phyloP scores from a whole-genome alignment of 305 asterid genomes.

The Fraxinus nigra region DNA sequence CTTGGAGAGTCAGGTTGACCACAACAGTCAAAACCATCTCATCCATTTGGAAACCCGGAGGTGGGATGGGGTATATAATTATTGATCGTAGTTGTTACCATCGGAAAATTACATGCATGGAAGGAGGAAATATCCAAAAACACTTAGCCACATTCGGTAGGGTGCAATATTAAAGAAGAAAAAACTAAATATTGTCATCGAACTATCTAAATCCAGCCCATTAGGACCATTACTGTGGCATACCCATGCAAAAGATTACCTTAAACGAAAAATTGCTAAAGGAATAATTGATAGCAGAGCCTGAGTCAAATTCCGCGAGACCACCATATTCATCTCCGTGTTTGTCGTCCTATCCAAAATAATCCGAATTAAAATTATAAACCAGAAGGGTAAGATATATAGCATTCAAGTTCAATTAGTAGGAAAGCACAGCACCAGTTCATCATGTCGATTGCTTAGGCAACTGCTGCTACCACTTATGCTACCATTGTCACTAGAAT shows the following conservation, averaged over 20 bases:
- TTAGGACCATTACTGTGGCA: background rate
- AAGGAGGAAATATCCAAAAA: background rate
- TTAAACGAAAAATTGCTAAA: slow-evolving; percentile 96
- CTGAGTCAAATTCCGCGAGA: slow-evolving; percentile 64
- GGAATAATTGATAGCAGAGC: slow-evolving; percentile 74
- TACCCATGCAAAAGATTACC: slow-evolving; percentile 40
- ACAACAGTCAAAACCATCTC: background rate
- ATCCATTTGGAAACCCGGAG: background rate
- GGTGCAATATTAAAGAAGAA: background rate
- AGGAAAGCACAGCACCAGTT: slow-evolving; percentile 45
- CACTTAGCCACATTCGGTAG: background rate
- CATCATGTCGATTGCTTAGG: slow-evolving; percentile 91
- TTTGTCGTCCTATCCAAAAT: slow-evolving; percentile 18
- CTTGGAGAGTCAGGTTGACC: background rate
- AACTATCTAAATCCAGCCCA: background rate
- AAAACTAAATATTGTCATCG: background rate
- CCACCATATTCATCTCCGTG: slow-evolving; percentile 83
- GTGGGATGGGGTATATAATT: background rate
- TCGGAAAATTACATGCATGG: background rate
- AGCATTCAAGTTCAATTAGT: background rate
- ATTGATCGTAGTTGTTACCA: background rate
- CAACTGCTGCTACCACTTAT: slow-evolving; percentile 81
- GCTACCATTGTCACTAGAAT: slow-evolving; percentile 81
- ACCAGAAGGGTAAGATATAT: background rate
- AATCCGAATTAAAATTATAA: background rate